A percentile compares a stretch with the other conserved stretches of the same genome.
Evolutionary conservation across 116 monocot species (phyloP).

Genomic region (Zostera marina): DNA sequence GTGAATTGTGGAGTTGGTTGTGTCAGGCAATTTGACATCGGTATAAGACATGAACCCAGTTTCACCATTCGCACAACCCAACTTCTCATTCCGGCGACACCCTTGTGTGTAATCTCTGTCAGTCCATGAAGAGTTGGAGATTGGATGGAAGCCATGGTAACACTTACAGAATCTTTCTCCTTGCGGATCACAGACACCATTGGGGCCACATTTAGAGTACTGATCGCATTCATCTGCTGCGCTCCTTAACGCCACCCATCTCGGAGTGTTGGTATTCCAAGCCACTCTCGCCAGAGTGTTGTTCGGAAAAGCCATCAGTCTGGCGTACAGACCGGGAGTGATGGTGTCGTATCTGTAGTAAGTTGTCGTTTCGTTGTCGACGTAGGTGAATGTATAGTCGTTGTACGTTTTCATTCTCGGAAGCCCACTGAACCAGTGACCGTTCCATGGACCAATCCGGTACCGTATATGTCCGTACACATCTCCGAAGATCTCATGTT

Average conservation of each 20-base stretch:
- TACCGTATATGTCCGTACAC: neutral
- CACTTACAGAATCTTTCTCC: neutral
- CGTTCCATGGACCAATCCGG: slow-evolving; percentile 10
- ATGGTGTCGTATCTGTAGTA: neutral
- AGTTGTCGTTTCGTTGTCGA: neutral
- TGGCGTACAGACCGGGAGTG: neutral
- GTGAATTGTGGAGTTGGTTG: neutral
- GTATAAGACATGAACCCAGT: neutral
- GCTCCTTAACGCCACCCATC: no score
- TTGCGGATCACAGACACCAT: slow-evolving; percentile 5
- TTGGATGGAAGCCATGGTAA: slow-evolving; percentile 3
- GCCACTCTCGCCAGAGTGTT: neutral
- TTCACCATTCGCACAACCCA: slow-evolving; percentile 5
- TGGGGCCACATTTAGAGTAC: slow-evolving; percentile 4
- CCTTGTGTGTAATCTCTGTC: neutral
- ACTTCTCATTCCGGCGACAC: slow-evolving; percentile 5
- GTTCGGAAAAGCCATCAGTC: neutral
- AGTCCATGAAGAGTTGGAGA: neutral
- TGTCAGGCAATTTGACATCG: slow-evolving; percentile 11
- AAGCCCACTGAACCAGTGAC: neutral
- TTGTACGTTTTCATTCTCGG: neutral
- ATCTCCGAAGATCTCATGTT: neutral
- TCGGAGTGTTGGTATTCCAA: no score
- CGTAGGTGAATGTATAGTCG: neutral
- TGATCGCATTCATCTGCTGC: slow-evolving; percentile 1